Evolutionary conservation across 495 filamentous ascomycete genomes (phyloP), one percentile per base, ranked within the genome.

Genomic region (Aspergillus taichungensis): DNA sequence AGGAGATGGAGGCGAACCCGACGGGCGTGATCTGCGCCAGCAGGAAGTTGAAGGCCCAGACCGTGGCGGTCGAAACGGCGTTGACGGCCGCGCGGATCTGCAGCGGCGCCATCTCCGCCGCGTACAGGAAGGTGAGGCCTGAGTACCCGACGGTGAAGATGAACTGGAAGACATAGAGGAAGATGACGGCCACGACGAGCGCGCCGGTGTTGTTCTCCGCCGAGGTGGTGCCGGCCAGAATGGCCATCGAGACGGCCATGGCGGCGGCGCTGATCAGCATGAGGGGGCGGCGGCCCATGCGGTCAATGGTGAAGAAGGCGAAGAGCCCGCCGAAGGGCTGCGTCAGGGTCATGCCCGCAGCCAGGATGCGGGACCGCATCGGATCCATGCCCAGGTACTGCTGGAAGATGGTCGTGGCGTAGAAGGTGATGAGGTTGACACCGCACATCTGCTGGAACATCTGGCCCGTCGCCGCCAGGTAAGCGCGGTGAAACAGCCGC

Each of bases 351-450:
- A 85, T 87, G 6, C 85, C 71, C 30, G 84, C 86, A 8, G 84
- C 82, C 1, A 90, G 65, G 3, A 95, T 63, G 39, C 87, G 88
- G 1, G 89, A 87, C 62, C 90, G 87, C 37, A 94, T 77, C 52
- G 92, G 85, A 24, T 61, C 63, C 5, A 83, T 60, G 1, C 71
- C 65, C 13, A 83, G 73, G 36, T 73, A 72, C 56, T 80, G 66
- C 40, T 80, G 59, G 57, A 78, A 80, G 43, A 84, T 76, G 5
- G 71, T 73, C 0, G 78, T 72, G 0, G 76, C 73, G 51, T 82
- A 82, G 44, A 80, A 77, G 12, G 74, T 75, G 37, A 82, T 77
- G 30, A 82, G 59, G 47, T 79, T 80, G 50, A 78, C 77, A 24
- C 79, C 77, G 8, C 66, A 74, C 47, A 78, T 67, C 55, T 78